phyloP scores from a whole-genome alignment of 164 flowering plant species.

The Pachysandra terminalis region DNA sequence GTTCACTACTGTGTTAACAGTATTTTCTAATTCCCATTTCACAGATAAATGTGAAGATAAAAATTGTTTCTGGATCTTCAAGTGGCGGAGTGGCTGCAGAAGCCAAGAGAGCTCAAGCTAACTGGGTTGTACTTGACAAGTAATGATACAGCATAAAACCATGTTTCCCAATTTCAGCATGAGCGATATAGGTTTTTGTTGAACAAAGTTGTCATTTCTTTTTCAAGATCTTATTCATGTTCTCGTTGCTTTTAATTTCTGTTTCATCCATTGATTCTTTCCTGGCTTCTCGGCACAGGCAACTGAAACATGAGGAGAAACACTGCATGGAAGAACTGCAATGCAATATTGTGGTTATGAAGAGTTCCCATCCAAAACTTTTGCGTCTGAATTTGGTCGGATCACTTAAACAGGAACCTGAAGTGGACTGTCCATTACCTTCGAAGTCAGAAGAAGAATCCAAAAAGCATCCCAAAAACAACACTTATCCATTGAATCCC shows the following conservation, averaged over 20 bases:
- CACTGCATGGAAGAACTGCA: constrained; percentile 79
- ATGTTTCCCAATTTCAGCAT: background rate
- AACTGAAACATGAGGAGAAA: constrained; percentile 62
- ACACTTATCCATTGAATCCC: constrained; percentile 22
- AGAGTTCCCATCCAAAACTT: constrained; percentile 64
- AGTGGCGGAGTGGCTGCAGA: constrained; percentile 94
- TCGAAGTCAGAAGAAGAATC: constrained; percentile 27
- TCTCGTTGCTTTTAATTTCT: background rate
- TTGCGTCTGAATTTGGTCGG: constrained; percentile 73
- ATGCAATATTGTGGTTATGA: constrained; percentile 85
- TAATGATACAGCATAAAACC: constrained; percentile 25
- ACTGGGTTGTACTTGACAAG: constrained; percentile 97
- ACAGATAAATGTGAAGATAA: constrained; percentile 86
- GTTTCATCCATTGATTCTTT: constrained; percentile 1
- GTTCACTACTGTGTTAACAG: background rate
- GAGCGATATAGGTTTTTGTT: background rate
- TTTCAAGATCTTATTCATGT: background rate
- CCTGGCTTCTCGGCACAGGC: constrained; percentile 33
- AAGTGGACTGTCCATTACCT: constrained; percentile 19
- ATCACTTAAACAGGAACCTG: constrained; percentile 37
- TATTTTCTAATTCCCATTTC: constrained; percentile 5
- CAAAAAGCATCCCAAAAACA: constrained; percentile 17
- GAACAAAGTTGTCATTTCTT: background rate
- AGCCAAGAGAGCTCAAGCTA: constrained; percentile 69
- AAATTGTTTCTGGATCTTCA: constrained; percentile 77